phyloP scores from a whole-genome alignment of 305 asterid genomes.

The Fraxinus albicans region DNA sequence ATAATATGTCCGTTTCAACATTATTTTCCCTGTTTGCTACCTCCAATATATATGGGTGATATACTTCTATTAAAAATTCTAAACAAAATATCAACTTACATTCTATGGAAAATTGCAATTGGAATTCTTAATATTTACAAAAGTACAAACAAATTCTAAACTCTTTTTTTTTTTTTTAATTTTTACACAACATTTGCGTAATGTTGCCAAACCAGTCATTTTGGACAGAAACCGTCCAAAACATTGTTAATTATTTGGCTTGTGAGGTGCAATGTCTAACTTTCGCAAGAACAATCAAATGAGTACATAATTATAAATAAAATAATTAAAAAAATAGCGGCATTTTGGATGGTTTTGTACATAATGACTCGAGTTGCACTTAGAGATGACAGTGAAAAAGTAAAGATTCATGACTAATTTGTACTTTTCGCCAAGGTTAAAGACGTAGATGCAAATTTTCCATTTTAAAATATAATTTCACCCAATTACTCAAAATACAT shows the following conservation, averaged over 20 bases:
- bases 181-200: too few relatives aligned
- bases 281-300: too few relatives aligned
- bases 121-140: neutral
- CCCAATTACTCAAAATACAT: neutral
- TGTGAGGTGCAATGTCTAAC: neutral
- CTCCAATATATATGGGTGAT: neutral
- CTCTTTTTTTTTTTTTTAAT: too few relatives aligned
- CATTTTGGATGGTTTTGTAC: neutral
- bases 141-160: neutral
- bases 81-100: neutral
- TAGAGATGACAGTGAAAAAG: neutral
- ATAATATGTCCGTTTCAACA: slow-evolving; percentile 15
- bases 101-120: neutral
- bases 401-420: neutral
- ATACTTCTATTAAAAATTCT: neutral
- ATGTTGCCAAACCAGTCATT: too few relatives aligned
- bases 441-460: neutral
- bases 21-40: neutral
- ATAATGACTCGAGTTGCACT: neutral
- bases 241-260: too few relatives aligned
- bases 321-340: neutral
- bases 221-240: neutral
- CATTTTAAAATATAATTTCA: neutral
- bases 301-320: neutral
- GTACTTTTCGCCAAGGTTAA: neutral